Evolutionary conservation across 176 grass and related monocot genomes (phyloP), one percentile per base, ranked within the genome.

Genomic region (Musa troglodytarum): DNA sequence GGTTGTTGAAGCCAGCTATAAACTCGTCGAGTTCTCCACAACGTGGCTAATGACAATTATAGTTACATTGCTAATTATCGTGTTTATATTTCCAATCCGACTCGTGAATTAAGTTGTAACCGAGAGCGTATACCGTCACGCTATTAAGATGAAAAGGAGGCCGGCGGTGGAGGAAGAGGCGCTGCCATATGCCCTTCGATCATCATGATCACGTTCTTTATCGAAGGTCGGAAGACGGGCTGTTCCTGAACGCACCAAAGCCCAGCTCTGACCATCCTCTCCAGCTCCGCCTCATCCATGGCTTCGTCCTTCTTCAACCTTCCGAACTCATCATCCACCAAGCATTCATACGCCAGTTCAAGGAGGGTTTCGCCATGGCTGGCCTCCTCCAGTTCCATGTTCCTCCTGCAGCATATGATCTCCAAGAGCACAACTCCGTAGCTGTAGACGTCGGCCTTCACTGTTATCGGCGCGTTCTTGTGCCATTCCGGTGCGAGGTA

Each of bases 371-470:
- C 69, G 19, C 74, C 53, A 43, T 43, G 34, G 3, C 68, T 82
- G 16, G 77, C 58, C 51, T 73, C 84, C 14, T 80, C 81, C 75
- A 77, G 50, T 16, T 86, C 81, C 74, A 82, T 79, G 67, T 66
- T 90, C 75, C 79, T 80, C 6, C 52, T 70, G 65, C 88, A 83
- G 53, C 81, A 77, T 20, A 81, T 63, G 11, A 72, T 57, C 72
- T 89, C 87, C 26, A 83, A 34, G 24, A 90, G 76, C 68, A 90
- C 88, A 11, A 90, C 73, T 8, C 88, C 84, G 53, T 78, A 86
- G 58, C 87, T 86, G 26, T 86, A 89, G 11, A 86, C 87, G 53
- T 86, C 83, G 1, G 84, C 82, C 66, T 83, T 82, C 55, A 83
- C 88, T 1, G 88, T 82, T 7, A 86, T 49, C 0, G 84, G 65